Evolutionary conservation across 495 filamentous ascomycete species (phyloP).

Genomic region (Trichoderma erinaceum): DNA sequence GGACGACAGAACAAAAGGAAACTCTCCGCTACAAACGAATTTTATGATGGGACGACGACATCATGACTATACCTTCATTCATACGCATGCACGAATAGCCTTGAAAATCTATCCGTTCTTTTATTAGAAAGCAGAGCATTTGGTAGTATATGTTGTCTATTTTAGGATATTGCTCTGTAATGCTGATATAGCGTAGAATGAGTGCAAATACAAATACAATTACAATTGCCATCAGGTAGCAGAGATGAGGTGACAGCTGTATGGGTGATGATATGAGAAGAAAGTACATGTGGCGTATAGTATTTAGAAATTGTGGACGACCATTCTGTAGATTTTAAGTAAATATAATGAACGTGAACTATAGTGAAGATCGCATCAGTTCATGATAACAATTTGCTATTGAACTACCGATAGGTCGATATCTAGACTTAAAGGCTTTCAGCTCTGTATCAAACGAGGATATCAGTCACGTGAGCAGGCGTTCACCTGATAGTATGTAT

Average conservation of each 20-base stretch:
- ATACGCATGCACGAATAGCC: neutral
- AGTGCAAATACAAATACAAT: neutral
- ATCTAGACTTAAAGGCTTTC: no score
- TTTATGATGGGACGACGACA: conserved; percentile 6
- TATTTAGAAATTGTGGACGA: no score
- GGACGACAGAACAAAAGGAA: conserved; percentile 5
- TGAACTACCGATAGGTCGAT: no score
- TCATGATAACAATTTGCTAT: no score
- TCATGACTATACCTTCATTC: neutral
- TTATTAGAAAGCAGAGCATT: conserved; percentile 9
- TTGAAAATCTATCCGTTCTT: conserved; percentile 6
- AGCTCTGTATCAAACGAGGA: neutral
- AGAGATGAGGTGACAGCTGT: neutral
- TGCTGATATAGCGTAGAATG: neutral
- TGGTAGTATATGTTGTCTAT: neutral
- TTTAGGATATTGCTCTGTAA: neutral
- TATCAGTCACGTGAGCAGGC: conserved; percentile 5
- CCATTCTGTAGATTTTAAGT: no score
- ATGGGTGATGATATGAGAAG: no score
- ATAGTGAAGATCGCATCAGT: no score
- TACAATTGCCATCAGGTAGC: neutral
- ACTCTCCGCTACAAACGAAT: conserved; percentile 8
- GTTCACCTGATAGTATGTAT: conserved; percentile 1
- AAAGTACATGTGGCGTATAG: no score
- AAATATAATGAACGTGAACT: no score